A percentile compares a stretch with the other conserved stretches of the same genome.
These are phyloP conservation scores for Kwoniella sp. DNA, from an alignment of 768 basidiomycete species.

Conservation along the genomic window DNA sequence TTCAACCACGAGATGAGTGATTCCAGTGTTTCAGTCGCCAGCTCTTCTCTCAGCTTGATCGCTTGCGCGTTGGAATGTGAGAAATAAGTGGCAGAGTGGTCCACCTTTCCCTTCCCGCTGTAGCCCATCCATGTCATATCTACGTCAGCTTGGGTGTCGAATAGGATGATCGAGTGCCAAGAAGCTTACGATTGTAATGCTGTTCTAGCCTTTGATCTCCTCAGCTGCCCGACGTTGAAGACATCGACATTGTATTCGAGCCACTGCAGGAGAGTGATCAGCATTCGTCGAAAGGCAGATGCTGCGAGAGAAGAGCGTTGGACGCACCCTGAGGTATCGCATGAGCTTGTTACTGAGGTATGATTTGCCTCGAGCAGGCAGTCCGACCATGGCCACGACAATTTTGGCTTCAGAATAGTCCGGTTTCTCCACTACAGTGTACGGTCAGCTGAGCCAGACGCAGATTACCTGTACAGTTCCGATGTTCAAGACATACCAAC, in stretches of 20 bases:
- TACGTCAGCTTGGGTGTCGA: background rate
- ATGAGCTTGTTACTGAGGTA: constrained; percentile 97
- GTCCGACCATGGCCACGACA: constrained; percentile 94
- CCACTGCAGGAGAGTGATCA: constrained; percentile 66
- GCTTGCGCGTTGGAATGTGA: constrained; percentile 81
- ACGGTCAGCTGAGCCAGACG: background rate
- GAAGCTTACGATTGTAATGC: constrained; percentile 34
- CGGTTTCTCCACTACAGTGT: constrained; percentile 77
- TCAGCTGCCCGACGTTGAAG: constrained; percentile 95
- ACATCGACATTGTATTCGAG: constrained; percentile 97
- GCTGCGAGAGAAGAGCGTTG: background rate
- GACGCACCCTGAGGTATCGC: constrained; percentile 84
- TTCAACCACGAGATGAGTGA: constrained; percentile 94
- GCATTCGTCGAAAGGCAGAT: background rate
- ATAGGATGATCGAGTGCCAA: background rate
- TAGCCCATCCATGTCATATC: background rate
- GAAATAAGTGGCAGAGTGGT: constrained; percentile 89
- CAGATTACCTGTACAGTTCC: background rate
- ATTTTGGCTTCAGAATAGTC: constrained; percentile 99
- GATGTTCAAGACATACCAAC: constrained; percentile 36
- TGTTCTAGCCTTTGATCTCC: constrained; percentile 72
- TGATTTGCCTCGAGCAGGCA: constrained; percentile 97
- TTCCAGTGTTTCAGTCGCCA: constrained; percentile 89
- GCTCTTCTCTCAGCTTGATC: constrained; percentile 71
- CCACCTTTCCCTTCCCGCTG: constrained; percentile 81